phyloP scores from a whole-genome alignment of 768 basidiomycete species.

The Leccinellum albellum region DNA sequence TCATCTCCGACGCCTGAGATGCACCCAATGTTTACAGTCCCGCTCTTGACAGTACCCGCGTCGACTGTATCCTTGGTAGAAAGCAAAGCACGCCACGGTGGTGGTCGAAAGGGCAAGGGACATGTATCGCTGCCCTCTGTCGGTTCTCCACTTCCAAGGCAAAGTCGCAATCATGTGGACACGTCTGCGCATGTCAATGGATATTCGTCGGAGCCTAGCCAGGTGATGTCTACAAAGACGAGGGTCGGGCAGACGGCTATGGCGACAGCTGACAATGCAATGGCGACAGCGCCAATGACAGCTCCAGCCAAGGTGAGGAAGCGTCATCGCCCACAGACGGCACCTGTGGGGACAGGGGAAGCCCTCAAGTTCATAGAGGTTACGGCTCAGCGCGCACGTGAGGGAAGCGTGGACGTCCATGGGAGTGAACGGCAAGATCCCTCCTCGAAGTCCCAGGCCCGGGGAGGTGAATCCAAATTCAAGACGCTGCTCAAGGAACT shows the following conservation, averaged over 20 bases:
- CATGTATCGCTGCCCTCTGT: neutral
- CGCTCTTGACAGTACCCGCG: constrained; percentile 23
- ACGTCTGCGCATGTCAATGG: neutral
- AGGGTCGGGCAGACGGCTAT: neutral
- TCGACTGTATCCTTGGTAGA: neutral
- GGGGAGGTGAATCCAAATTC: constrained; percentile 9
- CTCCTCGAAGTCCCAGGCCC: neutral
- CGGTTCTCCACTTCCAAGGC: neutral
- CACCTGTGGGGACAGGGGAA: constrained; percentile 15
- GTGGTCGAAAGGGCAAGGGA: neutral
- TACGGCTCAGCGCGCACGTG: neutral
- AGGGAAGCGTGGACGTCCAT: neutral
- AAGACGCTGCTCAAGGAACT: constrained; percentile 17
- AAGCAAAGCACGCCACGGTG: neutral
- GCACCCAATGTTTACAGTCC: constrained; percentile 31
- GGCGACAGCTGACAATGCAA: neutral
- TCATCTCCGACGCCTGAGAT: neutral
- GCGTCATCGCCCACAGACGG: constrained; percentile 25
- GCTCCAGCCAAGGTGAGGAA: constrained; percentile 6
- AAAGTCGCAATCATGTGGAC: neutral
- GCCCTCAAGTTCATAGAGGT: constrained; percentile 14
- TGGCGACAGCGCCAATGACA: neutral
- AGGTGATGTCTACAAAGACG: neutral
- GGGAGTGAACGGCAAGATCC: neutral
- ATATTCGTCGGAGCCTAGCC: neutral